Base-by-base conservation (phyloP, 2,329 filamentous ascomycete genomes). In the Phialophora macrospora region DNA sequence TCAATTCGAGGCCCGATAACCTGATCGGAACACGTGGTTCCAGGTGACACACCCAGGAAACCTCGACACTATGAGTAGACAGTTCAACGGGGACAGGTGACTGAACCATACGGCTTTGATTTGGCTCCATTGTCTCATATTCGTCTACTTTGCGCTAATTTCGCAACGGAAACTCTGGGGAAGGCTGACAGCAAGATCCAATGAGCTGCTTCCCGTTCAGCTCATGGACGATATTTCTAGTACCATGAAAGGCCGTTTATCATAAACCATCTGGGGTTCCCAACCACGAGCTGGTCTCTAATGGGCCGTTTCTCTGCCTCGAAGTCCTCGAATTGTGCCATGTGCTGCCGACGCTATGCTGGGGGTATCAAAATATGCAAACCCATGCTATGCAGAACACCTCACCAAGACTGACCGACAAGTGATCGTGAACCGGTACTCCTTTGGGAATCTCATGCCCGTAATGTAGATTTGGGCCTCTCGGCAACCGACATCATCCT, bases 381-480 rank as follows among this genome's bases (percentile, higher is more conserved):
- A 65, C 62, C 67, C 67, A 59, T 62, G 60, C 55, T 63, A 64
- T 65, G 62, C 60, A 66, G 62, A 65, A 67, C 60, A 67, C 65
- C 67, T 69, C 67, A 63, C 65, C 65, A 69, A 67, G 56, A 63
- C 24, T 60, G 59, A 30, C 32, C 48, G 52, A 62, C 28, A 62
- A 64, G 62, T 65, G 41, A 54, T 41, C 56, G n/a, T 62, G 54
- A 65, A 65, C 63, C 65, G 30, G 55, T 62, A 69, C 65, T 63
- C 67, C 63, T 26, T 60, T 63, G 55, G 44, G 61, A 64, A 26
- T 48, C 46, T 64, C 68, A 71, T 67, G 69, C 67, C 63, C 66
- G 71, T 62, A 72, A 63, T 58, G 69, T 68, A 60, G 70, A 70
- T 52, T 70, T 66, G 24, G 69, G 67, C 51, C 67, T 67, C 63